A percentile compares a stretch with the other conserved stretches of the same genome.
These are phyloP conservation scores for Codiaeum variegatum DNA, from an alignment of 441 rosid genomes.

Conservation along the genomic window DNA sequence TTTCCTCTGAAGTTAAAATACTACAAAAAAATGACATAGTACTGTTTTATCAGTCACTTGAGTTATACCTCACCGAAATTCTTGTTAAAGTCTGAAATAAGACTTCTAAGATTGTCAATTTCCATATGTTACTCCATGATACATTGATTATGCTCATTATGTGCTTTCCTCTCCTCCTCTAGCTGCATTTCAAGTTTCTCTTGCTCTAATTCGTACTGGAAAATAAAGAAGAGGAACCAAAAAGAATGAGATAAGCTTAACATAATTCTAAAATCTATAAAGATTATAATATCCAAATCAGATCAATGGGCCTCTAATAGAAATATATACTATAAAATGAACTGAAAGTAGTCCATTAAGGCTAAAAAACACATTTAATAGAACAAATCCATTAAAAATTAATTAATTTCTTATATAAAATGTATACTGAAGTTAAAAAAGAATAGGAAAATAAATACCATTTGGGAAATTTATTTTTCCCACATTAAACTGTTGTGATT, in stretches of 20 bases:
- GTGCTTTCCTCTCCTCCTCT: slow-evolving; percentile 81
- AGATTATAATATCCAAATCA: slow-evolving; percentile 19
- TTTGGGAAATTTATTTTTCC: too few relatives aligned
- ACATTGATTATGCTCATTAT: slow-evolving; percentile 56
- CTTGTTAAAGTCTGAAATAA: slow-evolving; percentile 45
- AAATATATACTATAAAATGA: too few relatives aligned
- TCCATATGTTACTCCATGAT: slow-evolving; percentile 67
- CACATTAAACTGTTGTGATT: too few relatives aligned
- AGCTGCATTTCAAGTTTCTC: slow-evolving; percentile 83
- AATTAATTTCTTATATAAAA: too few relatives aligned
- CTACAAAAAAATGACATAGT: too few relatives aligned
- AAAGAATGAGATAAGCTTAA: neutral
- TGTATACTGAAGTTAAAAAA: too few relatives aligned
- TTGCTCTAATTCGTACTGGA: slow-evolving; percentile 80
- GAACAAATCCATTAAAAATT: too few relatives aligned
- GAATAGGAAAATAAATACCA: too few relatives aligned
- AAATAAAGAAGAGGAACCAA: slow-evolving; percentile 10
- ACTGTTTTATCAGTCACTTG: neutral
- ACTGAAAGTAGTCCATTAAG: too few relatives aligned
- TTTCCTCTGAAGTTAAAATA: too few relatives aligned
- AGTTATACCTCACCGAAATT: slow-evolving; percentile 53
- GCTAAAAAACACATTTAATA: too few relatives aligned
- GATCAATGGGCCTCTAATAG: too few relatives aligned
- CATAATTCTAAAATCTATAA: neutral
- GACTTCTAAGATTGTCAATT: slow-evolving; percentile 57